Percentiles rank a stretch among this genome's conserved stretches.
Evolutionary conservation across 2,329 filamentous ascomycete species (phyloP).

Genomic region (Aspergillaceae sp.): DNA sequence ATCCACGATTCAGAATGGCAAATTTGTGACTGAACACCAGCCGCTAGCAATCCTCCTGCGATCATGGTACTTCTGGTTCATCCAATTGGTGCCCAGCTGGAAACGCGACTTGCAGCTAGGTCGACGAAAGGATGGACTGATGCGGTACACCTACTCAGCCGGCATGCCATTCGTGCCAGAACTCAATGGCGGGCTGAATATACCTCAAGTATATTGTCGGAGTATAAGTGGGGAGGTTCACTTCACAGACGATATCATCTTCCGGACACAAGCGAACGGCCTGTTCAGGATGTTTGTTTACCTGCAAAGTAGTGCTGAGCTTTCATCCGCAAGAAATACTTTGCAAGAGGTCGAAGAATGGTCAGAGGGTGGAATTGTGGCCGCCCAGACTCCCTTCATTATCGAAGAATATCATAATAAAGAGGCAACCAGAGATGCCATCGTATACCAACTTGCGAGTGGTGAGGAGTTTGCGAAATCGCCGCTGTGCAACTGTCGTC

Average conservation of each 20-base stretch:
- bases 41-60: slow-evolving; percentile 24
- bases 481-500: slow-evolving; percentile 18
- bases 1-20: slow-evolving; percentile 27
- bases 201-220: slow-evolving; percentile 28
- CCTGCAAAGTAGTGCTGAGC: slow-evolving; percentile 6
- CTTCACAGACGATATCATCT: slow-evolving; percentile 30
- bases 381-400: slow-evolving; percentile 4
- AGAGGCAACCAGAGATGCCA: no score
- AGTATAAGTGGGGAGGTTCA: slow-evolving; percentile 6
- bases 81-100: slow-evolving; percentile 26
- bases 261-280: slow-evolving; percentile 14
- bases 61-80: slow-evolving; percentile 24
- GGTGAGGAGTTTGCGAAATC: slow-evolving; percentile 22
- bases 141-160: slow-evolving; percentile 18
- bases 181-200: slow-evolving; percentile 21
- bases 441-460: slow-evolving; percentile 14
- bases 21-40: slow-evolving; percentile 23
- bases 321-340: background rate
- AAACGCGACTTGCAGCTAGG: slow-evolving; percentile 15
- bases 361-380: slow-evolving; percentile 5
- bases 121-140: slow-evolving; percentile 21
- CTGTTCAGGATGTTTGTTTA: slow-evolving; percentile 27
- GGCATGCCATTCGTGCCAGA: slow-evolving; percentile 27
- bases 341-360: slow-evolving; percentile 3
- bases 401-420: slow-evolving; percentile 1